A percentile compares a stretch with the other conserved stretches of the same genome.
These are phyloP conservation scores for Saccharomycopsis microspora DNA, from an alignment of 805 yeast species.

Conservation along the genomic window DNA sequence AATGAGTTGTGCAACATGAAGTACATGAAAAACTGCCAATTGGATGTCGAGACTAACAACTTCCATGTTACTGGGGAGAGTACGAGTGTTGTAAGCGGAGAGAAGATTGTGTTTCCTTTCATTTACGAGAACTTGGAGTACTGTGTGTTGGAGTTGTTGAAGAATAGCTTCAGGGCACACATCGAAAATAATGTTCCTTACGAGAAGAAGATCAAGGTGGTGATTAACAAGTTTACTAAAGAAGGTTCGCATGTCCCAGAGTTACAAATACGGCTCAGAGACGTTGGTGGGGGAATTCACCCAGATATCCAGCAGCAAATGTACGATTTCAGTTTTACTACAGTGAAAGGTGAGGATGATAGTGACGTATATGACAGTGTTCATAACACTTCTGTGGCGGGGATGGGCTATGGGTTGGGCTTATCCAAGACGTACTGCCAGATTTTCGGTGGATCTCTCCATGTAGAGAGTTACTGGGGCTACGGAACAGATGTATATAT, in stretches of 20 bases:
- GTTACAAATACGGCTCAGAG: constrained; percentile 71
- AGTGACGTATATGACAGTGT: constrained; percentile 21
- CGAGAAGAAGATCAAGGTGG: constrained; percentile 20
- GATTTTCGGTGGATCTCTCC: constrained; percentile 59
- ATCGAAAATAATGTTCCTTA: constrained; percentile 43
- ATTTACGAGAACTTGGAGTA: constrained; percentile 84
- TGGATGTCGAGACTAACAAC: constrained; percentile 35
- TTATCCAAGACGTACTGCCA: constrained; percentile 66
- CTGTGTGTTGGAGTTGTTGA: constrained; percentile 73
- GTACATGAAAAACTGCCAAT: constrained; percentile 62
- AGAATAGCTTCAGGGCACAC: constrained; percentile 81
- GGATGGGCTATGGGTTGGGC: constrained; percentile 95
- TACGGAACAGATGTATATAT: constrained; percentile 74
- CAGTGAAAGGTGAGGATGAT: constrained; percentile 60
- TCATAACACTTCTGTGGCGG: constrained; percentile 49
- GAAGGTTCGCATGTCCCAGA: constrained; percentile 21
- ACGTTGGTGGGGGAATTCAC: constrained; percentile 82
- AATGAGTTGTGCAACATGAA: constrained; percentile 75
- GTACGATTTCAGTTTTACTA: constrained; percentile 80
- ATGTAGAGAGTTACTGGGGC: constrained; percentile 61
- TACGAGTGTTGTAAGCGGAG: not conserved
- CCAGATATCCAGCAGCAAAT: constrained; percentile 54
- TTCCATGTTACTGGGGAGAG: constrained; percentile 3
- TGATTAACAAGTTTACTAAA: constrained; percentile 10
- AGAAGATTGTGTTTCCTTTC: constrained; percentile 53